These are phyloP conservation scores for Fraxinus quadrangulata DNA, from an alignment of 257 asterid genomes.

Conservation along the genomic window DNA sequence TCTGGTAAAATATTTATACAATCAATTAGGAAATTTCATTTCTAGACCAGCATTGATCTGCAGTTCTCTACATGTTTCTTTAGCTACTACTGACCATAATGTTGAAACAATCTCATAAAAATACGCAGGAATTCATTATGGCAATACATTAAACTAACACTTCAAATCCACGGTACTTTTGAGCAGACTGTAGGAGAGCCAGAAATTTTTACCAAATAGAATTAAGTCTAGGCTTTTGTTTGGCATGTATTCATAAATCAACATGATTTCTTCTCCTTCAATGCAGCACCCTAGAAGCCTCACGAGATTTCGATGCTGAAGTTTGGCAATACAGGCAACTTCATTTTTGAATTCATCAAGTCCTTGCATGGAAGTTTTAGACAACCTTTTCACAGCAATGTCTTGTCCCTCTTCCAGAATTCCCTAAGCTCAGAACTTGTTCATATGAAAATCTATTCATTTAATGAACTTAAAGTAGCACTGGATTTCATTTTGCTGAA, in stretches of 20 bases:
- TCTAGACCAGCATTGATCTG: background rate
- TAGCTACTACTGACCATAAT: background rate
- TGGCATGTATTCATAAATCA: constrained; percentile 43
- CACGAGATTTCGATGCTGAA: constrained; percentile 48
- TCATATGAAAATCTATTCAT: background rate
- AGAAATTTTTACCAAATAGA: constrained; percentile 27
- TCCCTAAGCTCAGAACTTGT: constrained; percentile 24
- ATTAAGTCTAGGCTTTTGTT: constrained; percentile 42
- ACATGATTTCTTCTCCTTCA: constrained; percentile 33
- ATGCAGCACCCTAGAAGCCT: constrained; percentile 45
- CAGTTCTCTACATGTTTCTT: background rate
- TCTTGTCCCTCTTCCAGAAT: constrained; percentile 35
- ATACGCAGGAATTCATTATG: background rate
- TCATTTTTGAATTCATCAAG: constrained; percentile 41
- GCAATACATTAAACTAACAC: background rate
- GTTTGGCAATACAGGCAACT: constrained; percentile 35
- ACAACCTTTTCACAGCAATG: constrained; percentile 40
- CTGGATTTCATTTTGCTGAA: background rate
- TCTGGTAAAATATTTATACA: no score
- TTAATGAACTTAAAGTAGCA: background rate
- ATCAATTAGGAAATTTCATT: background rate
- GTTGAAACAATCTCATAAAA: background rate
- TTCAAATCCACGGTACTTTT: background rate
- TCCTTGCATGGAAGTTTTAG: constrained; percentile 39
- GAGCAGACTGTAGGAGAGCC: background rate